Evolutionary conservation across 192 early-diverging fungal species (phyloP), one percentile per base, ranked within the genome.

Genomic region (Jimgerdemannia lactiflua): DNA sequence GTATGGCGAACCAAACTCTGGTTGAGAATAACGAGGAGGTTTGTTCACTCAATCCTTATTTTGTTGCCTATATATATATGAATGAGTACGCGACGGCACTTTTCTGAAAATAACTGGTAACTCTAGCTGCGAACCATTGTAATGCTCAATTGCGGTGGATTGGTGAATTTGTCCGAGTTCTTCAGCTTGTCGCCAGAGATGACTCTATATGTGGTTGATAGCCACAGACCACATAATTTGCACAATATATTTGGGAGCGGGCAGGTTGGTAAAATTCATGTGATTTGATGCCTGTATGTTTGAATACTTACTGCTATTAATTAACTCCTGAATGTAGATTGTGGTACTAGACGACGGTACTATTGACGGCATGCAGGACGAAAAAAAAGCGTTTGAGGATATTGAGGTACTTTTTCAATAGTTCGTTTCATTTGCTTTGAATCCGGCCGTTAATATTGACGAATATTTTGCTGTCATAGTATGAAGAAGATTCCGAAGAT

Each of bases 341-440:
- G 40, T 91, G 67, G 91, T 96, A 20, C 84, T 97, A 78, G 96
- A 96, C 75, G 95, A 97, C 72, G 92, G 90, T n/a, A 92, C 93
- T 54, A 85, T 93, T 7, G 94, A 94, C 42, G 84, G 89, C n/a
- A 85, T 94, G 79, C 74, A 69, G 0, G 86, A 89, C 42, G 77
- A 96, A 40, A 85, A 88, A 39, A 77, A 89, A 42, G 95, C 95
- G 4, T 92, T 92, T 75, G 84, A 91, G 64, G 84, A 81, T 4
- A 81, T 92, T 41, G 86, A 92, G 81, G 93, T 93, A 80, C 11
- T 59, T 73, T 10, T 17, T 41, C n/a, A 54, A 7, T 11, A 7
- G 49, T 11, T 54, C 49, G 4, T 54, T 54, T 7, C 49, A 54
- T 54, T 7, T 7, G 4, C 4, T 54, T 54, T 11, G 11, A 54